phyloP scores from a whole-genome alignment of 805 yeast species.

The Kodamaea neixiangensis region DNA sequence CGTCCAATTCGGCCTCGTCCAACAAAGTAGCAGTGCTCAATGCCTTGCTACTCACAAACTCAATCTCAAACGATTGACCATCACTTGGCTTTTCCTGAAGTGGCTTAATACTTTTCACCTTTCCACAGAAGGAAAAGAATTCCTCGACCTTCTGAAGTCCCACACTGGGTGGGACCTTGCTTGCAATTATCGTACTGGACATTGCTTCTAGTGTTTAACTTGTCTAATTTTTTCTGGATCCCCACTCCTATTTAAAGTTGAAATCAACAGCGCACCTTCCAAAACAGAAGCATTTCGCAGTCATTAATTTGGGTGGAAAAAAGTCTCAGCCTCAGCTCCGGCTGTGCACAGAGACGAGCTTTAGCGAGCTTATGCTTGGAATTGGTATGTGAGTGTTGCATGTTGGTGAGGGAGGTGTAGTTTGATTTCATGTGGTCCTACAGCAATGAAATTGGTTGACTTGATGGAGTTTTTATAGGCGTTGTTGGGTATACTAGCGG shows the following conservation, averaged over 20 bases:
- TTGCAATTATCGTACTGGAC: conserved; percentile 50
- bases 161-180: conserved; percentile 54
- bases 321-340: not conserved
- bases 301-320: not conserved
- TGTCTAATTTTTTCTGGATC: not conserved
- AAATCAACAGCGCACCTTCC: not conserved
- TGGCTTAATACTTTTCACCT: conserved; percentile 36
- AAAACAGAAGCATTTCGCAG: not conserved
- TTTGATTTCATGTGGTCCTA: no score
- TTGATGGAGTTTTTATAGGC: no score
- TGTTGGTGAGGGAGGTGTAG: no score
- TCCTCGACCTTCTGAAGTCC: conserved; percentile 55
- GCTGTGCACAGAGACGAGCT: no score
- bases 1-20: conserved; percentile 73
- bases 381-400: no score
- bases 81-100: conserved; percentile 26
- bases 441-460: no score
- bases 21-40: conserved; percentile 68
- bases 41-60: conserved; percentile 60
- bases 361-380: no score
- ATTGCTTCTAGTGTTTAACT: conserved; percentile 15
- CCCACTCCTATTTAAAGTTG: not conserved
- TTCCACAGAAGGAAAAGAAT: conserved; percentile 77
- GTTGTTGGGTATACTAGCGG: no score
- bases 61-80: conserved; percentile 48